Conservation (phyloP, 129 eudicot genomes). For the Chrysanthemum makinoi region DNA sequence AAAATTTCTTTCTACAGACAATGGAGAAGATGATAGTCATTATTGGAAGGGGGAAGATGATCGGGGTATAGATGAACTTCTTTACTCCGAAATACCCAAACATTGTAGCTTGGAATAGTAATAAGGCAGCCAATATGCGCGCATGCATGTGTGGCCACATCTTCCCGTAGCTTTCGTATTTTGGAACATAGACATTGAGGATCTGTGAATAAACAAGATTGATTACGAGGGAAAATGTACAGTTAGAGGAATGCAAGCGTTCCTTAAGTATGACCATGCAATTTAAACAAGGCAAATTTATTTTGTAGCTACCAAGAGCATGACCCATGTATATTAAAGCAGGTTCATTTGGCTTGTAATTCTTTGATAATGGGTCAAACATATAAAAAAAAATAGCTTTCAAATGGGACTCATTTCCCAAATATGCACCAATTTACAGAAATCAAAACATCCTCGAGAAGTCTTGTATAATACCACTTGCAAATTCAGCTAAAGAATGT, state of each 20-base stretch:
- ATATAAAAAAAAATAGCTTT: too few species aligned
- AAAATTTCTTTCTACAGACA: conserved; percentile 59
- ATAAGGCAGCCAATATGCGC: conserved; percentile 60
- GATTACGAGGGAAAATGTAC: neutral
- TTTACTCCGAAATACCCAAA: conserved; percentile 63
- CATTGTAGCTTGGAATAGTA: conserved; percentile 78
- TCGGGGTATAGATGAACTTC: conserved; percentile 39
- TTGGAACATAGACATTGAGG: conserved; percentile 77
- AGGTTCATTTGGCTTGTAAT: too few species aligned
- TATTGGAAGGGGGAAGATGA: conserved; percentile 69
- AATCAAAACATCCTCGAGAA: neutral
- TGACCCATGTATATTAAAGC: too few species aligned
- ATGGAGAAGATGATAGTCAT: conserved; percentile 53
- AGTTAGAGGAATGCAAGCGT: neutral
- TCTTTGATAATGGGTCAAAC: too few species aligned
- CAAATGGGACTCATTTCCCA: neutral
- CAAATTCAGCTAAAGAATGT: neutral
- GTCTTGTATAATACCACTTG: neutral
- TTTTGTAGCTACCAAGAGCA: neutral
- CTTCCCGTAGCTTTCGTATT: conserved; percentile 78
- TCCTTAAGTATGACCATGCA: neutral
- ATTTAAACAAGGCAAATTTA: neutral
- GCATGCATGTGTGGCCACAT: conserved; percentile 87
- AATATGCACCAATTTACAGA: neutral
- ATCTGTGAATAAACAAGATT: conserved; percentile 34